Evolutionary conservation across 306 rosid genomes (phyloP).

Genomic region (Ochetophila trinervis): DNA sequence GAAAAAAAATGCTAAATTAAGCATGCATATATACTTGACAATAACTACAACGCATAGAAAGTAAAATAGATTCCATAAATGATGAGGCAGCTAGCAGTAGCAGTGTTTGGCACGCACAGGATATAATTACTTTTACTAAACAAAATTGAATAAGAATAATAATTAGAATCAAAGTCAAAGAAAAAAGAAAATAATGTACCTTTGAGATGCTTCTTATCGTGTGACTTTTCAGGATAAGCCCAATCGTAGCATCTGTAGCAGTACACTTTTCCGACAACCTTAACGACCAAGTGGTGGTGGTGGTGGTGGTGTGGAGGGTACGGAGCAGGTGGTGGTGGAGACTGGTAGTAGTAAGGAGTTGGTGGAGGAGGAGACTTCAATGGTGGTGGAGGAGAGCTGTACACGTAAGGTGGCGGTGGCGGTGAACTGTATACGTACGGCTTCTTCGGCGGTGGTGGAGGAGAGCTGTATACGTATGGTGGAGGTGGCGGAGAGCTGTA

Average conservation of each 20-base stretch:
- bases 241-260: conserved; percentile 76
- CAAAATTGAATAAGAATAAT: neutral
- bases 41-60: too few relatives aligned
- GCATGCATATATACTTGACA: too few relatives aligned
- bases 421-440: neutral
- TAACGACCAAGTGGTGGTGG: conserved; percentile 59
- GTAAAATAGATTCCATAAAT: too few relatives aligned
- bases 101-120: too few relatives aligned
- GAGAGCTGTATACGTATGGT: conserved; percentile 34
- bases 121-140: neutral
- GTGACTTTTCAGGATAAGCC: conserved; percentile 73
- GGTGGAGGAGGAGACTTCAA: conserved; percentile 6
- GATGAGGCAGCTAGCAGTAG: too few relatives aligned
- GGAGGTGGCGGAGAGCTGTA: conserved; percentile 35
- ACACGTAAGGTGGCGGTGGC: conserved; percentile 14
- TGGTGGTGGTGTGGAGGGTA: conserved; percentile 44
- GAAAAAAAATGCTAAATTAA: too few relatives aligned
- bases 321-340: conserved; percentile 36
- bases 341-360: conserved; percentile 35
- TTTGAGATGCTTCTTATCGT: conserved; percentile 78
- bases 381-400: conserved; percentile 63
- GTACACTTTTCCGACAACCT: conserved; percentile 91
- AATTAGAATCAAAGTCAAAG: neutral
- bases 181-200: conserved; percentile 36
- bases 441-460: conserved; percentile 26